A percentile compares a stretch with the other conserved stretches of the same genome.
Conservation (phyloP, 2,329 filamentous ascomycete genomes). For the Cadophora sp. region DNA sequence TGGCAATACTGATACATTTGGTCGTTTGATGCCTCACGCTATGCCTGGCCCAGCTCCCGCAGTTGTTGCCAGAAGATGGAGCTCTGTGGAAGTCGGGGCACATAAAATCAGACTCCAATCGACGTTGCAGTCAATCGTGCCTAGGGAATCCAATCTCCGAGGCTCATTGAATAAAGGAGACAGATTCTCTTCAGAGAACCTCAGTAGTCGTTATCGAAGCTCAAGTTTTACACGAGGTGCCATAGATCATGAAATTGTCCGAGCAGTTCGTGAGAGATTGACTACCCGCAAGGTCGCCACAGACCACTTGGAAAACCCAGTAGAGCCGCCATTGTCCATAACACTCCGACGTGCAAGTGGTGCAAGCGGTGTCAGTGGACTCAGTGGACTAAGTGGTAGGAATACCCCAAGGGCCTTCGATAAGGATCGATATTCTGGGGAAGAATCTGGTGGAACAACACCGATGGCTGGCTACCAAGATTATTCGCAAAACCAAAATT, state of each 20-base stretch:
- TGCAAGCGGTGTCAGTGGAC: constrained; percentile 6
- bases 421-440: not conserved
- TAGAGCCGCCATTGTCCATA: constrained; percentile 35
- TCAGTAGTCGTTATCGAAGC: constrained; percentile 23
- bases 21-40: constrained; percentile 6
- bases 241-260: constrained; percentile 33
- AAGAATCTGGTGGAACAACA: constrained; percentile 11
- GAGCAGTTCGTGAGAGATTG: constrained; percentile 35
- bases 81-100: constrained; percentile 38
- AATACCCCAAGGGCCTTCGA: not conserved
- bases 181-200: constrained; percentile 13
- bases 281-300: constrained; percentile 31
- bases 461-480: not conserved
- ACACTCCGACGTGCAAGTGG: constrained; percentile 38
- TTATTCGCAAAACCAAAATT: constrained; percentile 18
- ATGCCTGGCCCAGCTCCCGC: constrained; percentile 20
- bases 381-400: not conserved
- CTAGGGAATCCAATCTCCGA: too few relatives aligned
- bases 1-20: constrained; percentile 18
- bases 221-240: constrained; percentile 29
- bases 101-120: constrained; percentile 17
- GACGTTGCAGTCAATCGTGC: not conserved
- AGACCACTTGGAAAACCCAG: not conserved
- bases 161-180: not conserved
- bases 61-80: constrained; percentile 37